Conservation (phyloP, 23 red algal species). For the Gracilaria vermiculophylla region DNA sequence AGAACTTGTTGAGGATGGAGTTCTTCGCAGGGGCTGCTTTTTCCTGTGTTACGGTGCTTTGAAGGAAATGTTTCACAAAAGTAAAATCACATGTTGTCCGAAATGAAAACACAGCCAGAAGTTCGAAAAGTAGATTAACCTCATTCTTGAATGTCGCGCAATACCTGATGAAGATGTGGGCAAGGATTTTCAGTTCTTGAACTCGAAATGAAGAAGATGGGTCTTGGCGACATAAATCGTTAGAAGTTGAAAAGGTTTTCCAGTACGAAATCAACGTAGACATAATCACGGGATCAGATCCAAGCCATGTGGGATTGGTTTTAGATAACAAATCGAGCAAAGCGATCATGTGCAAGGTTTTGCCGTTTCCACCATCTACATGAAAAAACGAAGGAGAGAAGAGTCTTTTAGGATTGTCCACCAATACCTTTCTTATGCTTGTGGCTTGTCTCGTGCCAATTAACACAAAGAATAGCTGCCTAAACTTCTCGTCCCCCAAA, state of each 20-base stretch:
- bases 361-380: conserved; percentile 27
- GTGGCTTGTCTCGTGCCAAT: conserved; percentile 54
- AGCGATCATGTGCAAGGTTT: conserved; percentile 41
- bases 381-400: background rate
- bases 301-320: conserved; percentile 65
- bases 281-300: conserved; percentile 49
- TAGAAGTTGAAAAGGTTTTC: conserved; percentile 22
- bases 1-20: conserved; percentile 62
- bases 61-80: conserved; percentile 78
- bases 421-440: conserved; percentile 64
- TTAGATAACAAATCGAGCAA: conserved; percentile 67
- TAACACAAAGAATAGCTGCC: conserved; percentile 78
- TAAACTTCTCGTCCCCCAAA: conserved; percentile 34
- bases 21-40: conserved; percentile 25
- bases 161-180: conserved; percentile 72
- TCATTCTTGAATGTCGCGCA: conserved; percentile 45
- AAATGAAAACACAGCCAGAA: conserved; percentile 86
- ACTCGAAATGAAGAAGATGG: conserved; percentile 56
- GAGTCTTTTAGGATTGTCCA: conserved; percentile 47
- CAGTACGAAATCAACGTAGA: conserved; percentile 57
- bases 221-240: conserved; percentile 5
- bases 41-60: conserved; percentile 24
- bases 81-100: conserved; percentile 86
- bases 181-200: conserved; percentile 67
- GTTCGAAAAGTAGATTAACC: conserved; percentile 75